Evolutionary conservation across 441 rosid genomes (phyloP), one percentile per base, ranked within the genome.

Genomic region (Corymbia citriodora): DNA sequence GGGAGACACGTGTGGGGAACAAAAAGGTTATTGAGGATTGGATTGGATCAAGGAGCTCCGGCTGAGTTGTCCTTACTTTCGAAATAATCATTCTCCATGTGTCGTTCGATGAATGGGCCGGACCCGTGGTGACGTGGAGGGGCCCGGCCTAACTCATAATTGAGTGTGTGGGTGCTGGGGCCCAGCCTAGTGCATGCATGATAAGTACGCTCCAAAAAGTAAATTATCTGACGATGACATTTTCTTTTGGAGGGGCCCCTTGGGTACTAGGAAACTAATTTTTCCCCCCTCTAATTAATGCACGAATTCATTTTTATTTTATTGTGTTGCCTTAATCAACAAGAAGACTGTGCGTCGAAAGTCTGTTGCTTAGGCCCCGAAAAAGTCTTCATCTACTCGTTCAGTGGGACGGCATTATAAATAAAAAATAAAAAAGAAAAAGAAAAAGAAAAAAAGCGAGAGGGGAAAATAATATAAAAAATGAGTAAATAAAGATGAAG

Each of bases 241-340:
- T 29, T 63, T 14, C n/a, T 33, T 59, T 40, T 40, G 6, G 65
- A 10, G 72, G 72, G 72, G 33, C 72, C 10, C 33, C 3, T 63
- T 29, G 33, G 70, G 59, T 27, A 9, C 10, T 59, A 59, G 63
- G 63, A 59, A 59, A 59, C 29, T 25, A 23, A 21, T 23, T 59
- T 1, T 0, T 16, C 9, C 33, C 33, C 29, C 33, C 4, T 13
- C 33, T 6, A 6, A 63, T 63, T 4, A 7, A 29, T 14, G 33
- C 70, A 17, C 16, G 15, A 63, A 63, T 63, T 63, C 33, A 13
- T 0, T 63, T 2, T 25, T 59, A 4, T 59, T 59, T 59, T 25
- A 59, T 25, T 25, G 25, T 17, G 11, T 5, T 59, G 18, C 1
- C 0, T n/a, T 59, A 59, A 59, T 59, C 25, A 59, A 25, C n/a